A percentile compares a stretch with the other conserved stretches of the same genome.
These are phyloP conservation scores for Rhizopogon rudus DNA, from an alignment of 768 basidiomycete genomes.

Conservation along the genomic window DNA sequence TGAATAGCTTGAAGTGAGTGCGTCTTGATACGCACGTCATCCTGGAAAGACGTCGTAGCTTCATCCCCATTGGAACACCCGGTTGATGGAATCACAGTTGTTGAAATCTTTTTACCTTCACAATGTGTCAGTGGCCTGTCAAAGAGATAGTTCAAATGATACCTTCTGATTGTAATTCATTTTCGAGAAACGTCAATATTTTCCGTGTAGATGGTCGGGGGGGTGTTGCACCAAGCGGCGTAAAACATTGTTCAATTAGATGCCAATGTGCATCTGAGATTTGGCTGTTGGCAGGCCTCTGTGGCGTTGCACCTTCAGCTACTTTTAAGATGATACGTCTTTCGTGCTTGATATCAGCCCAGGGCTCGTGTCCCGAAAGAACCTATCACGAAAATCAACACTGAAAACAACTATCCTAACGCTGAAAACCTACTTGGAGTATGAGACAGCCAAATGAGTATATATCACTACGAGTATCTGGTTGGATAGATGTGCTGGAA, in stretches of 20 bases:
- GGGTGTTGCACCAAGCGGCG: neutral
- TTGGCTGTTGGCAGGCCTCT: neutral
- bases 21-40: neutral
- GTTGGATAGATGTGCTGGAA: neutral
- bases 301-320: neutral
- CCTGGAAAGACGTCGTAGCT: neutral
- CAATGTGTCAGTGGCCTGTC: neutral
- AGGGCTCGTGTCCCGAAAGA: neutral
- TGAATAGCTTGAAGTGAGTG: neutral
- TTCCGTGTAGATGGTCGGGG: neutral
- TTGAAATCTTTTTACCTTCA: neutral
- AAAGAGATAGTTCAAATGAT: neutral
- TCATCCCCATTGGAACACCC: neutral
- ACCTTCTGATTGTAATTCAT: neutral
- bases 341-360: neutral
- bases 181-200: neutral
- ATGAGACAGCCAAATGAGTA: slow-evolving; percentile 23
- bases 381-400: neutral
- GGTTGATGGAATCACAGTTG: neutral
- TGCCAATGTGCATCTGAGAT: neutral
- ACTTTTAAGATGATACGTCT: neutral
- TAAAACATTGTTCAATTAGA: neutral
- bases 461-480: neutral
- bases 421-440: neutral
- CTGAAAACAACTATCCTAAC: neutral